Percentiles rank a stretch among this genome's conserved stretches.
phyloP scores from a whole-genome alignment of 306 rosid species.

The Styphnolobium japonicum region DNA sequence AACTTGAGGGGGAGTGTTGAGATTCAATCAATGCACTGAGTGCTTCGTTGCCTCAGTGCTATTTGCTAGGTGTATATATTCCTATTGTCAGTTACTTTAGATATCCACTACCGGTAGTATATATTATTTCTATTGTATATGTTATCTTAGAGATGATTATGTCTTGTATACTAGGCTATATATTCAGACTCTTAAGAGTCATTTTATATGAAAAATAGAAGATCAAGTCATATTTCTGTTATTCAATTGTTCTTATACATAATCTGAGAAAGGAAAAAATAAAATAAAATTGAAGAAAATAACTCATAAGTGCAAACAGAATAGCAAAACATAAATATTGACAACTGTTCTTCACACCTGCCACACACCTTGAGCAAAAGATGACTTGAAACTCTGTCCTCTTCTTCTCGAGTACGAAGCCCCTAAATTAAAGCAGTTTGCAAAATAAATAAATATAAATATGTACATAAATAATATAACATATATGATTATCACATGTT shows the following conservation, averaged over 20 bases:
- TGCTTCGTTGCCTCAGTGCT: too few relatives aligned
- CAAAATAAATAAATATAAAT: neutral
- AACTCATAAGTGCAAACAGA: conserved; percentile 22
- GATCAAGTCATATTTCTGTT: too few relatives aligned
- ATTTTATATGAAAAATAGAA: too few relatives aligned
- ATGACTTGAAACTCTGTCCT: conserved; percentile 72
- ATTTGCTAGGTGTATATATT: too few relatives aligned
- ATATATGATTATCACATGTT: neutral
- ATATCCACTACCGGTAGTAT: too few relatives aligned
- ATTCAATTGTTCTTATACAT: neutral
- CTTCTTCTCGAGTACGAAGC: conserved; percentile 80
- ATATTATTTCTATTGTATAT: too few relatives aligned
- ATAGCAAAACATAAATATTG: conserved; percentile 17
- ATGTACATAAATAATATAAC: neutral
- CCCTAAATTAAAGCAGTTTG: conserved; percentile 51
- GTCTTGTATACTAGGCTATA: too few relatives aligned
- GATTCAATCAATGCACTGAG: too few relatives aligned
- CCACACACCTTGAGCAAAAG: conserved; percentile 70
- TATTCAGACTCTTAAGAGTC: too few relatives aligned
- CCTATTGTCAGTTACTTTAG: too few relatives aligned
- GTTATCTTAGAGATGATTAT: too few relatives aligned
- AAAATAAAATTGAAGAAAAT: neutral
- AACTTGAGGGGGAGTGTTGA: too few relatives aligned
- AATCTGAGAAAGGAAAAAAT: neutral
- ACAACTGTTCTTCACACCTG: conserved; percentile 14